A percentile compares a stretch with the other conserved stretches of the same genome.
Evolutionary conservation across 768 basidiomycete species (phyloP).

Genomic region (Leccinum subtestaceum): DNA sequence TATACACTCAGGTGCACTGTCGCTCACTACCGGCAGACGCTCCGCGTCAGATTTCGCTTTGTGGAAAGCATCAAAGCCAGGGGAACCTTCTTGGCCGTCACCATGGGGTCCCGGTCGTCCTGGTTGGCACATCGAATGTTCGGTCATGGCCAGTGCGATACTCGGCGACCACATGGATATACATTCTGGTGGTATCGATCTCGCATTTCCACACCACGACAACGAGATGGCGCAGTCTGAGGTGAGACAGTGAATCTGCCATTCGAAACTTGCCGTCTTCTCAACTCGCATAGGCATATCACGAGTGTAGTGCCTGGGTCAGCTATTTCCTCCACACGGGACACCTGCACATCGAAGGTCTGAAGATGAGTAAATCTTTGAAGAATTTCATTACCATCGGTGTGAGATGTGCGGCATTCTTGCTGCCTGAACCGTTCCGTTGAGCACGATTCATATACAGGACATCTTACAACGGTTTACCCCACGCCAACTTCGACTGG

Average conservation of each 20-base stretch:
- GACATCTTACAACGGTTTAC: conserved; percentile 83
- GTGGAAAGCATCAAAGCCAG: conserved; percentile 96
- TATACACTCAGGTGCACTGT: conserved; percentile 49
- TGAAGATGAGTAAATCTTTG: conserved; percentile 98
- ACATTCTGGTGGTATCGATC: conserved; percentile 94
- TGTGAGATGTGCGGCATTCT: conserved; percentile 42
- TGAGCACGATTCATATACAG: conserved; percentile 38
- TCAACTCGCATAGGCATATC: conserved; percentile 69
- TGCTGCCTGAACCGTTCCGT: background rate
- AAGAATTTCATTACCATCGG: conserved; percentile 99
- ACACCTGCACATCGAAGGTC: conserved; percentile 95
- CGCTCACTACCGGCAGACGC: conserved; percentile 58
- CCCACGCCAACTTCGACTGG: conserved; percentile 84
- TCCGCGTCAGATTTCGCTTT: conserved; percentile 93
- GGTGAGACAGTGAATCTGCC: conserved; percentile 41
- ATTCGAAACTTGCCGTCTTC: background rate
- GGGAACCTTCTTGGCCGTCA: conserved; percentile 95
- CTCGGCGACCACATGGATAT: conserved; percentile 76
- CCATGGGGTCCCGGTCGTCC: conserved; percentile 93
- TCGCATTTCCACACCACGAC: conserved; percentile 99
- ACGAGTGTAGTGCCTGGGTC: conserved; percentile 90
- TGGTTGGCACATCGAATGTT: conserved; percentile 99
- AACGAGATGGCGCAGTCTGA: conserved; percentile 98
- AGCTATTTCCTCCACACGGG: conserved; percentile 99
- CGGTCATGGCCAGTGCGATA: conserved; percentile 93